Conservation (phyloP, 192 early-diverging fungal species). For the Chytriomyces hyalinus region DNA sequence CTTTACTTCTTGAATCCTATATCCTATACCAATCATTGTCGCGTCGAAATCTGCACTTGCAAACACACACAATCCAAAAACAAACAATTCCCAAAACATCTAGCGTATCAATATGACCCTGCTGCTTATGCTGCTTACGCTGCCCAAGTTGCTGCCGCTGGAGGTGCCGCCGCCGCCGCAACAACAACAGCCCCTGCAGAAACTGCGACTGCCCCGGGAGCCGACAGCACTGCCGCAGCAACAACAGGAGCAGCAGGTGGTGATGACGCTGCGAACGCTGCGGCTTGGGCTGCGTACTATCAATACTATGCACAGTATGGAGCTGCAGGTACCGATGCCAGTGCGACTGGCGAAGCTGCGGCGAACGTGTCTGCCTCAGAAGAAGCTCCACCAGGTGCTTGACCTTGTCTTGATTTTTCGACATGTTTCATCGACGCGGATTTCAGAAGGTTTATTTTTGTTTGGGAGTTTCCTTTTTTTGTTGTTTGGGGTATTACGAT, state of each 20-base stretch:
- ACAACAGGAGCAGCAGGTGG: background rate
- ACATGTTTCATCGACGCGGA: background rate
- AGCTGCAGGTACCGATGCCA: background rate
- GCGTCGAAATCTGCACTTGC: too few species aligned
- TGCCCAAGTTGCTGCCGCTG: background rate
- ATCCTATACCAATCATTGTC: too few species aligned
- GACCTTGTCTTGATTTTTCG: background rate
- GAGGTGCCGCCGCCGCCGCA: background rate
- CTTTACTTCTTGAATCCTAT: too few species aligned
- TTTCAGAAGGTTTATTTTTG: background rate
- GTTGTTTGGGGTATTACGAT: background rate
- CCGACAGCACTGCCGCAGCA: background rate
- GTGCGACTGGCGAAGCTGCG: background rate
- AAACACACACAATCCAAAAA: too few species aligned
- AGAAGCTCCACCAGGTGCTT: conserved; percentile 24
- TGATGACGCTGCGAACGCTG: conserved; percentile 32
- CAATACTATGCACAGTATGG: conserved; percentile 29
- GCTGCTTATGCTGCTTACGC: conserved; percentile 7
- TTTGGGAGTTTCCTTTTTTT: background rate
- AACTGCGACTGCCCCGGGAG: background rate
- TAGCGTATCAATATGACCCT: background rate
- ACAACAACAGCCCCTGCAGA: background rate
- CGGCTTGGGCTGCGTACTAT: conserved; percentile 28
- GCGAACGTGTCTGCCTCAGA: background rate
- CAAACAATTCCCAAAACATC: too few species aligned